Base-by-base conservation (phyloP, 768 basidiomycete species). In the Mycena polygramma region DNA sequence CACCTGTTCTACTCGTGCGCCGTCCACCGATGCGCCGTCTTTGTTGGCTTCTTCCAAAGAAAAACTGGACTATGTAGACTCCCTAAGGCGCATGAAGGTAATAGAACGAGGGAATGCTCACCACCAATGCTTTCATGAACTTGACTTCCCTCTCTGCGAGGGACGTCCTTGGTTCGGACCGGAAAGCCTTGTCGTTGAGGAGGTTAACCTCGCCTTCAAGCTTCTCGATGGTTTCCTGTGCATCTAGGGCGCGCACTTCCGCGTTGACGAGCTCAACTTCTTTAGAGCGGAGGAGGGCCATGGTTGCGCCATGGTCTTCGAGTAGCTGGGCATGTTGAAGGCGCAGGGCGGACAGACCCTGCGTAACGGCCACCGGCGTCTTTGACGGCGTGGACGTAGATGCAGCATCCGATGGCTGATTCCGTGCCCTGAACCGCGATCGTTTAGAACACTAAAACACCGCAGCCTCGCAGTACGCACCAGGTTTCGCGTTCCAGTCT, bases 61-160 rank as follows among this genome's bases (percentile, higher is more conserved):
- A 76, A 86, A 93, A 74, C 91, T 92, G 0, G 89, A 87, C 90
- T 92, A 57, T 7, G 30, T n/a, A 7, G 58, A 53, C 20, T 24
- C 54, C 55, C 8, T 10, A 61, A 75, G 37, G 61, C 22, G n/a
- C 20, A 43, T 52, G 15, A 24, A 24, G 20, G 24, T n/a, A 7
- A 30, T 9, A 36, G 13, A 67, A 10, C 15, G 35, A 10, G 4
- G 52, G 51, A 22, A 52, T n/a, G 83, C 90, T 57, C 57, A 92
- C 91, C 75, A 93, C 81, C n/a, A 94, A 81, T 0, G 90, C 90
- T 69, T 89, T 84, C 64, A 92, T 75, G 75, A 91, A 92, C n/a
- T 85, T 83, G n/a, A 88, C 85, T 73, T 94, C 92, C 37, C 89
- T 77, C 73, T 92, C 91, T 0, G 80, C 80, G 20, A 84, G 74